These are phyloP conservation scores for Cryptococcus wingfieldii DNA, from an alignment of 1,284 basidiomycete species.

Conservation along the genomic window DNA sequence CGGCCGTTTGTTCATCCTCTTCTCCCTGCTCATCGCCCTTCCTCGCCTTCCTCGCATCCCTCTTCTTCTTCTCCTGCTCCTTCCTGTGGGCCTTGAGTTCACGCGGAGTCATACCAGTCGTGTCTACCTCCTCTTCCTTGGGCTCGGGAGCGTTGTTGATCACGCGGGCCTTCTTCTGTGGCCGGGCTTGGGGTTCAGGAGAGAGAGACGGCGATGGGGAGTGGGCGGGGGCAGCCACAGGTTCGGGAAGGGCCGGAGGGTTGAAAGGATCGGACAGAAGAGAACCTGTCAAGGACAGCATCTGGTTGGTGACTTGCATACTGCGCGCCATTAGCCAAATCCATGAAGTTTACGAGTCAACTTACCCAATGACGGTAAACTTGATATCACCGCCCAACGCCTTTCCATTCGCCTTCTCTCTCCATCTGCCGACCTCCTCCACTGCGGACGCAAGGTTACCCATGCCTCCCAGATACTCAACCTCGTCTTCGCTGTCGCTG, in stretches of 20 bases:
- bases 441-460: conserved; percentile 23
- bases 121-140: conserved; percentile 25
- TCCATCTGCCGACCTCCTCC: conserved; percentile 66
- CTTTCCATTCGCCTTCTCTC: conserved; percentile 65
- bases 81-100: conserved; percentile 42
- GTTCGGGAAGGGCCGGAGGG: conserved; percentile 52
- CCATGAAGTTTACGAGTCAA: conserved; percentile 5
- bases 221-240: conserved; percentile 13
- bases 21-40: conserved; percentile 28
- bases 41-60: conserved; percentile 38
- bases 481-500: conserved; percentile 32
- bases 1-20: conserved; percentile 14
- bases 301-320: conserved; percentile 86
- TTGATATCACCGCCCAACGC: conserved; percentile 72
- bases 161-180: conserved; percentile 17
- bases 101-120: conserved; percentile 25
- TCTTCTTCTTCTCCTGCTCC: conserved; percentile 39
- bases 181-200: conserved; percentile 19
- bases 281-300: conserved; percentile 89
- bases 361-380: conserved; percentile 88
- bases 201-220: conserved; percentile 20
- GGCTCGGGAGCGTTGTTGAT: conserved; percentile 1
- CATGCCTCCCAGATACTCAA: conserved; percentile 20
- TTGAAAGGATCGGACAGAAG: conserved; percentile 81
- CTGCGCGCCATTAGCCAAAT: conserved; percentile 49